A percentile compares a stretch with the other conserved stretches of the same genome.
Evolutionary conservation across 257 asterid species (phyloP).

Genomic region (Linderniella brevidens): DNA sequence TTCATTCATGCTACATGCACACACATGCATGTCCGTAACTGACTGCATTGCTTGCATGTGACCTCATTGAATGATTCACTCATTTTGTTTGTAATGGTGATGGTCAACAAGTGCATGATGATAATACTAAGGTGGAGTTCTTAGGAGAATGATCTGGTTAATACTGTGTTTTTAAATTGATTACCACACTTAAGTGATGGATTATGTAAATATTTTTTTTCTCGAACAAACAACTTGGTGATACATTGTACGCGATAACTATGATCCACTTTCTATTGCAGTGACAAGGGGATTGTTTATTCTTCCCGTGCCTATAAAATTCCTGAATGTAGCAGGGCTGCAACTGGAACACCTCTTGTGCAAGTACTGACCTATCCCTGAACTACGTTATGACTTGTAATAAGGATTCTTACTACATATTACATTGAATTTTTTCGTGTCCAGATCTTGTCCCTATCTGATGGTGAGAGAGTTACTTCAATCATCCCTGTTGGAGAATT

Average conservation of each 20-base stretch:
- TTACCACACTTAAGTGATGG: too few species aligned
- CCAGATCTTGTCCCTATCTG: conserved; percentile 79
- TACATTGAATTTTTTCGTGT: conserved; percentile 14
- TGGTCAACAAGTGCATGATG: too few species aligned
- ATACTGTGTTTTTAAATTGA: too few species aligned
- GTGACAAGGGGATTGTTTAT: conserved; percentile 90
- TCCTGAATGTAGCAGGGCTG: conserved; percentile 91
- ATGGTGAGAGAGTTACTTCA: conserved; percentile 96
- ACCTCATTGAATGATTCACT: too few species aligned
- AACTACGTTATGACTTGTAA: conserved; percentile 9
- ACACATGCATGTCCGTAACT: too few species aligned
- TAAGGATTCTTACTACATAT: conserved; percentile 8
- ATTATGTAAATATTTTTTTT: too few species aligned
- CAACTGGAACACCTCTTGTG: conserved; percentile 85
- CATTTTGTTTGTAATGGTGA: too few species aligned
- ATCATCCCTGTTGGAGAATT: conserved; percentile 89
- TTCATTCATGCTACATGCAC: too few species aligned
- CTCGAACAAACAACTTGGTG: too few species aligned
- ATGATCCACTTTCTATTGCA: conserved; percentile 16
- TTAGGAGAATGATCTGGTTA: too few species aligned
- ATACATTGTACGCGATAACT: too few species aligned
- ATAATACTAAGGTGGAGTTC: conserved; percentile 3
- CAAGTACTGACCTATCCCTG: conserved; percentile 37
- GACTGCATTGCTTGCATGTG: too few species aligned
- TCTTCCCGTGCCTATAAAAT: conserved; percentile 80